These are phyloP conservation scores for Debaryomyces hansenii DNA, from an alignment of 805 yeast genomes.

Conservation along the genomic window DNA sequence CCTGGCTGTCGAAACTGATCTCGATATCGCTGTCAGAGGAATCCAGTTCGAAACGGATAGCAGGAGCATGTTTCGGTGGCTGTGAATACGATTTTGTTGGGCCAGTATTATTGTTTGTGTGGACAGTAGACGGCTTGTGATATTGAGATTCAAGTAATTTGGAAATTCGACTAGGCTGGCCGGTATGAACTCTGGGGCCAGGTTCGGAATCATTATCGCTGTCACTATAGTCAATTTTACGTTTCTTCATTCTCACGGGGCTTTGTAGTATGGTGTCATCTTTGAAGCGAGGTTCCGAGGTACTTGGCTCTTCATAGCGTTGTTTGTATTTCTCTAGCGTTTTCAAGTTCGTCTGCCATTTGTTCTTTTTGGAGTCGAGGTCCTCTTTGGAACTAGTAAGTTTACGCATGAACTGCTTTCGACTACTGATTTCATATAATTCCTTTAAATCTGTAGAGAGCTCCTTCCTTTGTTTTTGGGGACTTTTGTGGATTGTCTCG, in stretches of 20 bases:
- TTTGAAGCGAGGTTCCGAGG: not conserved
- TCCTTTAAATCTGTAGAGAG: constrained; percentile 16
- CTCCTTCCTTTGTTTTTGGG: constrained; percentile 9
- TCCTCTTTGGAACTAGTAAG: constrained; percentile 17
- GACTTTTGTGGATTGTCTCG: constrained; percentile 8
- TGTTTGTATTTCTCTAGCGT: constrained; percentile 15
- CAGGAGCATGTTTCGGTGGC: no score
- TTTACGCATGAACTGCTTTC: constrained; percentile 14
- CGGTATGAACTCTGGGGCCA: not conserved
- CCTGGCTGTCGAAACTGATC: not conserved
- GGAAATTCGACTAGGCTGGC: not conserved
- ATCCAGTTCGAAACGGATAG: not conserved
- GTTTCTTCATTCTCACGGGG: not conserved
- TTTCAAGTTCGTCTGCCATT: constrained; percentile 24
- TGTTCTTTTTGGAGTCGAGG: constrained; percentile 14
- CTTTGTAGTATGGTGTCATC: constrained; percentile 4
- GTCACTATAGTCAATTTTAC: not conserved
- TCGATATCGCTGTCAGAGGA: constrained; percentile 3
- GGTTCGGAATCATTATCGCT: not conserved
- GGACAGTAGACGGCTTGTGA: not conserved
- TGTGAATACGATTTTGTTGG: not conserved
- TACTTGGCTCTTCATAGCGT: not conserved
- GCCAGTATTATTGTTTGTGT: not conserved
- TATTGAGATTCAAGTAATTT: not conserved
- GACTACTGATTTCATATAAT: constrained; percentile 20